phyloP scores from a whole-genome alignment of 2,329 filamentous ascomycete genomes.

The Fusarium zealandicum region DNA sequence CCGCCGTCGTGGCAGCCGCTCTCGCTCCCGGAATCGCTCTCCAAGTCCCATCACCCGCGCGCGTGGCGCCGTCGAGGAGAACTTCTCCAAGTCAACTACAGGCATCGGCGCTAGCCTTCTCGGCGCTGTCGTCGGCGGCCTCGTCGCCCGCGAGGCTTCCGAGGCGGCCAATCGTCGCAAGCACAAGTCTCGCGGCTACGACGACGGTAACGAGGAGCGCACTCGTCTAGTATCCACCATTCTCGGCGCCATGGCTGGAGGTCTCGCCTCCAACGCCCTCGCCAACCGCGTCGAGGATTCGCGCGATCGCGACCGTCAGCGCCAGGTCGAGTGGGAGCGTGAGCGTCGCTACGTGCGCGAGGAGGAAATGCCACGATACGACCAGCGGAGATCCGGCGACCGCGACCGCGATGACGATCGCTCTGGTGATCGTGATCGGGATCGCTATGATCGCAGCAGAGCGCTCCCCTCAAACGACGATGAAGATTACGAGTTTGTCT shows the following conservation, averaged over 20 bases:
- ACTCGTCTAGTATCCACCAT: slow-evolving; percentile 56
- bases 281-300: slow-evolving; percentile 53
- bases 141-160: slow-evolving; percentile 58
- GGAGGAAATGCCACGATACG: slow-evolving; percentile 40
- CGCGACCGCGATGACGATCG: slow-evolving; percentile 7
- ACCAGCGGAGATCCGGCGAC: slow-evolving; percentile 27
- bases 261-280: slow-evolving; percentile 61
- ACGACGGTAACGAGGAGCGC: slow-evolving; percentile 41
- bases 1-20: slow-evolving; percentile 36
- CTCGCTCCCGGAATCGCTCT: slow-evolving; percentile 36
- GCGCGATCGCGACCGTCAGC: slow-evolving; percentile 44
- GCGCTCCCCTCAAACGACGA: slow-evolving; percentile 33
- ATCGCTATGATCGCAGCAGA: slow-evolving; percentile 30
- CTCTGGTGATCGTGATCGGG: background rate
- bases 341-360: slow-evolving; percentile 44
- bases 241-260: slow-evolving; percentile 62
- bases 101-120: slow-evolving; percentile 61
- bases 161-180: slow-evolving; percentile 49
- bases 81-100: slow-evolving; percentile 57
- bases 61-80: slow-evolving; percentile 52
- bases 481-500: slow-evolving; percentile 42
- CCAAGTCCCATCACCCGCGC: slow-evolving; percentile 51
- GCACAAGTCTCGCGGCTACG: slow-evolving; percentile 40
- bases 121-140: slow-evolving; percentile 61
- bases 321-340: slow-evolving; percentile 48